Evolutionary conservation across 768 basidiomycete species (phyloP).

Genomic region (Epithele typhae): DNA sequence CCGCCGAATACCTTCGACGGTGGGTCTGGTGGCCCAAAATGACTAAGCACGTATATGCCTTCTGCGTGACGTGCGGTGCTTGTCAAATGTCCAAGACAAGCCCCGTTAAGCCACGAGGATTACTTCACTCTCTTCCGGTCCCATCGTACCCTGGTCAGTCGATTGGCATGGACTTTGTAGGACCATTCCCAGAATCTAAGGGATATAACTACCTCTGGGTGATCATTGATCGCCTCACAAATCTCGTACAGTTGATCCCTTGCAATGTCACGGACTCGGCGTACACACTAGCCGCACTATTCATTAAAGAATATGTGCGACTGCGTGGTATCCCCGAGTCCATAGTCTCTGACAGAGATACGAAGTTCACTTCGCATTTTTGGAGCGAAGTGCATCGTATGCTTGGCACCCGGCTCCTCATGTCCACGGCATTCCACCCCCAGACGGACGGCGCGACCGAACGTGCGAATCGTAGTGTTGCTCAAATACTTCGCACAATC

Average conservation of each 20-base stretch:
- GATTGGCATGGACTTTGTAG: conserved; percentile 39
- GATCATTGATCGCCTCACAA: conserved; percentile 21
- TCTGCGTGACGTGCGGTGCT: conserved; percentile 19
- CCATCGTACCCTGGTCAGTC: conserved; percentile 31
- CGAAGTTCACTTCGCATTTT: conserved; percentile 33
- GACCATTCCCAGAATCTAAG: conserved; percentile 26
- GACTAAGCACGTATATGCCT: conserved; percentile 11
- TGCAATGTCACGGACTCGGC: conserved; percentile 10
- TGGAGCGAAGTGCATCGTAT: conserved; percentile 24
- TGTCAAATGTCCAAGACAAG: too few relatives aligned
- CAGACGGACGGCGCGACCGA: conserved; percentile 27
- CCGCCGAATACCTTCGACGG: conserved; percentile 25
- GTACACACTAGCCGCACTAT: conserved; percentile 15
- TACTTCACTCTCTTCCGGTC: conserved; percentile 28
- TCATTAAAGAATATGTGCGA: conserved; percentile 14
- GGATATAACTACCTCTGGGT: conserved; percentile 25
- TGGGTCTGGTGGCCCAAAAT: conserved; percentile 35
- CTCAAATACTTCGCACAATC: conserved; percentile 9
- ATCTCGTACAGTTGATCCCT: conserved; percentile 16
- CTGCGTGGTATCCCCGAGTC: conserved; percentile 22
- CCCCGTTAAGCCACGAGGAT: too few relatives aligned
- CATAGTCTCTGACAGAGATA: conserved; percentile 27
- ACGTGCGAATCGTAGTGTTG: conserved; percentile 10
- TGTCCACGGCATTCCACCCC: conserved; percentile 30
- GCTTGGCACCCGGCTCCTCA: conserved; percentile 18